Base-by-base conservation (phyloP, 2,329 filamentous ascomycete genomes). In the Elsinoe perseae region DNA sequence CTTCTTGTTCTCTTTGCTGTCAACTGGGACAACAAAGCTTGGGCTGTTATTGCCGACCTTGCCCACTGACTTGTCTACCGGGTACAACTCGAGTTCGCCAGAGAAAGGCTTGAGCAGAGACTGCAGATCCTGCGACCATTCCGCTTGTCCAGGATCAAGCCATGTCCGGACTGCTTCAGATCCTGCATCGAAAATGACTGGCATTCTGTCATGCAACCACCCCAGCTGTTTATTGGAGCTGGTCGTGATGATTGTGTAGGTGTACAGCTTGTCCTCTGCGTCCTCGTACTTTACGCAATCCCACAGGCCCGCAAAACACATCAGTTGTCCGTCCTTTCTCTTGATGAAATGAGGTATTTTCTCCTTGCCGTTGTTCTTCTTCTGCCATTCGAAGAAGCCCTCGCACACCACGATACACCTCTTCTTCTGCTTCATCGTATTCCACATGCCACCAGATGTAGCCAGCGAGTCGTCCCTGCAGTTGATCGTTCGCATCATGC, bases 331-430 rank as follows among this genome's bases (percentile, higher is more conserved):
- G 67, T 97, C 92, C 63, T 83, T 87, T 25, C 90, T 78, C 71
- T 85, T 91, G 20, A 89, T 80, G 64, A 84, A 96, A 70, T 97
- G 84, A 9, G 93, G 92, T 1, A 92, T 74, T 72, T 89, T 95
- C 55, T 93, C 86, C 63, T 87, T 91, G 5, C 82, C 79, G 1
- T 79, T 78, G 65, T 81, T 85, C 64, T 85, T 88, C 70, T 92
- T 92, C 58, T 95, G 75, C 93, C 93, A 97, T 71, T 98, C 93
- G 66, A 89, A 98, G 71, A 97, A 98, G 1, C 93, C 93, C 70
- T 96, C 86, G 8, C 88, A 90, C 4, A 95, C 68, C 8, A 97
- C 83, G 20, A 97, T 77, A 68, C 93, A 97, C 27, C 93, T 80
- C 72, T 96, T 95, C 63, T 80, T 82, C 59, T 84, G 83, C 73